A percentile compares a stretch with the other conserved stretches of the same genome.
Evolutionary conservation across 805 yeast species (phyloP).

Genomic region (Diddensiella caesifluorescens): DNA sequence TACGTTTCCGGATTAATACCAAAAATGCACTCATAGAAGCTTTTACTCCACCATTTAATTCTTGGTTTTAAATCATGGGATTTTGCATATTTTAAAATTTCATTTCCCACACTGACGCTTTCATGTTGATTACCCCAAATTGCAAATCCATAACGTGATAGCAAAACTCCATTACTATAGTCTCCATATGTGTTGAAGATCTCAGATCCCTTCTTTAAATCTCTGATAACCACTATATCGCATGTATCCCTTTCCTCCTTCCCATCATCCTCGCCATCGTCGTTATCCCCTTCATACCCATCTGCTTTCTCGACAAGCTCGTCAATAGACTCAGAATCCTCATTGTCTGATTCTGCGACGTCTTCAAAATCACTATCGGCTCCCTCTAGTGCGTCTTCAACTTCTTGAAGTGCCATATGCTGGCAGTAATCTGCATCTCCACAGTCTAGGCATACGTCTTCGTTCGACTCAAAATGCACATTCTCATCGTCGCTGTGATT

Average conservation of each 20-base stretch:
- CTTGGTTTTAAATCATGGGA: conserved; percentile 26
- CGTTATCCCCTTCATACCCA: conserved; percentile 13
- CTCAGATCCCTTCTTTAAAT: conserved; percentile 49
- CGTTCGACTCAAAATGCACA: conserved; percentile 60
- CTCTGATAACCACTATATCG: conserved; percentile 52
- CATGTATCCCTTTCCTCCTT: conserved; percentile 45
- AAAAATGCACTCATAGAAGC: conserved; percentile 38
- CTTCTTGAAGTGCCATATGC: conserved; percentile 27
- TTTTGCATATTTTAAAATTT: conserved; percentile 36
- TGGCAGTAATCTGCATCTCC: conserved; percentile 43
- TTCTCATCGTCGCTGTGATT: conserved; percentile 63
- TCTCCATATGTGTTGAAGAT: conserved; percentile 82
- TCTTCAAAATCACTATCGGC: conserved; percentile 2
- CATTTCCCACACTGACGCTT: conserved; percentile 51
- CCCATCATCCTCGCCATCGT: conserved; percentile 21
- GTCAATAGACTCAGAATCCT: conserved; percentile 2
- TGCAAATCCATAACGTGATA: conserved; percentile 78
- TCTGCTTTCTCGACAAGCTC: conserved; percentile 25
- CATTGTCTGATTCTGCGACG: conserved; percentile 5
- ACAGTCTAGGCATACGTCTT: conserved; percentile 48
- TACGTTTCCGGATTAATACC: conserved; percentile 23
- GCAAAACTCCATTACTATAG: conserved; percentile 54
- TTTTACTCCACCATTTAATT: conserved; percentile 43
- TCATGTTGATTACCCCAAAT: conserved; percentile 51
- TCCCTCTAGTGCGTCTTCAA: not conserved